Conservation (phyloP, 1,139 yeast species). For the Pichia sp. region DNA sequence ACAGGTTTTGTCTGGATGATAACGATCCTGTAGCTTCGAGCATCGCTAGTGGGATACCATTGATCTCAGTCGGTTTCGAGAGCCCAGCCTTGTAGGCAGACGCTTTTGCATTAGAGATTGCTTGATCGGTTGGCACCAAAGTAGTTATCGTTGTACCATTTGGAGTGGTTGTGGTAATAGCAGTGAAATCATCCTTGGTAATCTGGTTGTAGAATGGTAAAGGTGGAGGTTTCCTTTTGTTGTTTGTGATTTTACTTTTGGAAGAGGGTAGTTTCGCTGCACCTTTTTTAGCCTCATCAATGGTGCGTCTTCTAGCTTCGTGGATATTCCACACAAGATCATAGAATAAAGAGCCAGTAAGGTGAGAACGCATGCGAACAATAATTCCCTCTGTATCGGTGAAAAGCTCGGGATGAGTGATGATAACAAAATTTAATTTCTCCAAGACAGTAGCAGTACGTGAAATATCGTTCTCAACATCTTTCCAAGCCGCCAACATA, state of each 20-base stretch:
- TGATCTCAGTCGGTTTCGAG: constrained; percentile 60
- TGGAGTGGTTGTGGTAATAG: constrained; percentile 82
- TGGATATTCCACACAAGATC: constrained; percentile 94
- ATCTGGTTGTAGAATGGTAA: constrained; percentile 91
- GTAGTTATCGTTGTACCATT: constrained; percentile 91
- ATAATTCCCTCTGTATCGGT: constrained; percentile 68
- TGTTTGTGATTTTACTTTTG: constrained; percentile 11
- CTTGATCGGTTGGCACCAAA: constrained; percentile 80
- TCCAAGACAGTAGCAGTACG: constrained; percentile 93
- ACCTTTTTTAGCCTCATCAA: constrained; percentile 32
- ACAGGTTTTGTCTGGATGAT: constrained; percentile 3
- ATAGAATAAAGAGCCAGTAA: constrained; percentile 86
- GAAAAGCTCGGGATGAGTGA: constrained; percentile 82
- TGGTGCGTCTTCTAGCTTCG: constrained; percentile 79
- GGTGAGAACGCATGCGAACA: constrained; percentile 84
- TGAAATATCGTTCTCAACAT: constrained; percentile 84
- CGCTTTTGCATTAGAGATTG: constrained; percentile 55
- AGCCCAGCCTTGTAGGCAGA: constrained; percentile 49
- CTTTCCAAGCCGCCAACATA: constrained; percentile 87
- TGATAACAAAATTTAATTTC: constrained; percentile 78
- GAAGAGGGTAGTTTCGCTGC: constrained; percentile 15
- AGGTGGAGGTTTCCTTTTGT: constrained; percentile 49
- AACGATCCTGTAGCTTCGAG: constrained; percentile 76
- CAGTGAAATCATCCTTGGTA: constrained; percentile 84
- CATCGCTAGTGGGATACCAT: constrained; percentile 78